Percentiles rank a stretch among this genome's conserved stretches.
Evolutionary conservation across 345 rosid species (phyloP).

Genomic region (Arabidopsis arenosa): DNA sequence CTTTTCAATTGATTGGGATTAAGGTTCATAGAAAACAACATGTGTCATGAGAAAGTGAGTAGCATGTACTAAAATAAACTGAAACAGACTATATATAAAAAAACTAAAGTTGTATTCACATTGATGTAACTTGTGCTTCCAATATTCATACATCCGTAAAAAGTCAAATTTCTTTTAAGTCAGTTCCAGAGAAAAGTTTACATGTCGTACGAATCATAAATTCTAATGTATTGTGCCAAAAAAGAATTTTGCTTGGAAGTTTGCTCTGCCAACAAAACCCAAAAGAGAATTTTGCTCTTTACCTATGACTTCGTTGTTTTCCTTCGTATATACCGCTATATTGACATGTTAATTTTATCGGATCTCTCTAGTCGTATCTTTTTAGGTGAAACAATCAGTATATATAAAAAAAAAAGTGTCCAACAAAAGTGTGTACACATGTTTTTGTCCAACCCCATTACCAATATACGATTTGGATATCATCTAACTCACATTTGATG

Average conservation of each 20-base stretch:
- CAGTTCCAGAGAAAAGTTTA: slow-evolving; percentile 30
- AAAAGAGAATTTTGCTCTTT: slow-evolving; percentile 16
- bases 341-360: slow-evolving; percentile 12
- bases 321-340: slow-evolving; percentile 12
- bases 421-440: slow-evolving; percentile 11
- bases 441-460: neutral
- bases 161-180: slow-evolving; percentile 30
- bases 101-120: slow-evolving; percentile 26
- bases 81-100: slow-evolving; percentile 11
- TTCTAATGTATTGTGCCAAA: slow-evolving; percentile 17
- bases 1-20: slow-evolving; percentile 35
- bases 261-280: neutral
- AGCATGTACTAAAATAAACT: slow-evolving; percentile 26
- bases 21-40: slow-evolving; percentile 42
- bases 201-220: slow-evolving; percentile 32
- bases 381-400: slow-evolving; percentile 19
- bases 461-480: neutral
- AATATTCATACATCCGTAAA: slow-evolving; percentile 26
- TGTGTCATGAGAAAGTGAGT: slow-evolving; percentile 33
- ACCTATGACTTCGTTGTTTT: slow-evolving; percentile 1
- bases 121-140: slow-evolving; percentile 40
- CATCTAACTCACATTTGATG: slow-evolving; percentile 6
- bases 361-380: slow-evolving; percentile 4
- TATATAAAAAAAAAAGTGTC: neutral
- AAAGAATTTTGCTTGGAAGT: slow-evolving; percentile 2